Conservation (phyloP, 352 stramenopile species). For the Thalassiosira livingstoniorum region DNA sequence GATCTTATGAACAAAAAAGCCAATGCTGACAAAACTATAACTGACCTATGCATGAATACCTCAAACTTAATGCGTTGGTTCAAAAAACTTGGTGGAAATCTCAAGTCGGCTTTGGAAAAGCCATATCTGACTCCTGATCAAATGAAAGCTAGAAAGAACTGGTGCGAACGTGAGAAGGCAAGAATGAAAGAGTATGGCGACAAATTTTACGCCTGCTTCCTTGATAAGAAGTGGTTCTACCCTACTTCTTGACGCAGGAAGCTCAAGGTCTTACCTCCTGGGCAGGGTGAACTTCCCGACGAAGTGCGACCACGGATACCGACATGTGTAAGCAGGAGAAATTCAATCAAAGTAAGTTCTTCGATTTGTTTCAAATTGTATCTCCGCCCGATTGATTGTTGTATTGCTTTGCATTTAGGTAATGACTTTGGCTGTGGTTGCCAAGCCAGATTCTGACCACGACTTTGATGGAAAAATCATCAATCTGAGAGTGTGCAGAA, state of each 20-base stretch:
- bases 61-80: not conserved
- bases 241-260: not conserved
- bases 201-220: conserved; percentile 13
- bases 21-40: not conserved
- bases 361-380: too few species aligned
- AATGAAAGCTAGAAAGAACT: not conserved
- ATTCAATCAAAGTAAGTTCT: conserved; percentile 5
- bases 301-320: too few species aligned
- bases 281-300: not conserved
- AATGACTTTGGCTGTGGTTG: not conserved
- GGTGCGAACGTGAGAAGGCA: not conserved
- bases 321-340: not conserved
- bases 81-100: not conserved
- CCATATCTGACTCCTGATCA: conserved; percentile 1
- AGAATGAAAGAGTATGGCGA: not conserved
- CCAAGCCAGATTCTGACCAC: conserved; percentile 1
- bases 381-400: too few species aligned
- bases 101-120: not conserved
- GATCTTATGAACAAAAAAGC: not conserved
- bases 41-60: not conserved
- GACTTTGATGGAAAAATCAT: conserved; percentile 21
- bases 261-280: not conserved
- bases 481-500: conserved; percentile 2
- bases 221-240: conserved; percentile 41
- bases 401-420: too few species aligned